Evolutionary conservation across 148 eudicot species (phyloP), one percentile per base, ranked within the genome.

Genomic region (Salicornia ramosissima): DNA sequence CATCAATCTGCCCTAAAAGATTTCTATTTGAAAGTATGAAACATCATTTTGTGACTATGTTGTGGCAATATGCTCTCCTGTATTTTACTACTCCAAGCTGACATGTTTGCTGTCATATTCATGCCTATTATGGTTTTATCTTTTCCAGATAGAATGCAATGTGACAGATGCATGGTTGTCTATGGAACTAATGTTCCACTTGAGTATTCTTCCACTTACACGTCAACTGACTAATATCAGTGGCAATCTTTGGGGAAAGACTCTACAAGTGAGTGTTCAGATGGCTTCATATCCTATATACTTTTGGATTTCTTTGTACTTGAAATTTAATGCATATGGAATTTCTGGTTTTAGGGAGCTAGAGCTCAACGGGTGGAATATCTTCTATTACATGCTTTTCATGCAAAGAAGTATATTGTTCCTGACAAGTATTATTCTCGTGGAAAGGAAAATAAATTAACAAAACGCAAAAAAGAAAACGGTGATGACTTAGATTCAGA

Each of bases 101-200:
- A 15, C 40, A 19, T 25, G 40, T 51, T 36, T 61, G 6, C 28
- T 11, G 19, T 62, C 64, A 62, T 21, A 4, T 5, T 62, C 47
- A 39, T 62, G 14, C 21, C 53, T 53, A 40, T 71, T 18, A 58
- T 58, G 63, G 28, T 71, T 39, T 59, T 16, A 9, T 78, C 9
- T 71, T 68, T 43, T 80, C 71, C 96, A 95, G 99, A 84, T 95
- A 67, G 97, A 88, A 75, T 89, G 85, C 80, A 89, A 89, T 36
- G 87, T 91, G 78, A 95, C 97, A 72, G 99, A 95, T 84, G 99
- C 99, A 75, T 91, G 97, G 97, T 73, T 94, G 71, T 91, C 99
- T 31, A 84, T 94, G 93, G 97, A 89, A 81, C 96, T 94, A 64
- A 94, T 94, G 99, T 94, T 94, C 76, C 97, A 91, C 82, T 74